Conservation (phyloP, 2,329 filamentous ascomycete species). For the Fusarium marasasianum region DNA sequence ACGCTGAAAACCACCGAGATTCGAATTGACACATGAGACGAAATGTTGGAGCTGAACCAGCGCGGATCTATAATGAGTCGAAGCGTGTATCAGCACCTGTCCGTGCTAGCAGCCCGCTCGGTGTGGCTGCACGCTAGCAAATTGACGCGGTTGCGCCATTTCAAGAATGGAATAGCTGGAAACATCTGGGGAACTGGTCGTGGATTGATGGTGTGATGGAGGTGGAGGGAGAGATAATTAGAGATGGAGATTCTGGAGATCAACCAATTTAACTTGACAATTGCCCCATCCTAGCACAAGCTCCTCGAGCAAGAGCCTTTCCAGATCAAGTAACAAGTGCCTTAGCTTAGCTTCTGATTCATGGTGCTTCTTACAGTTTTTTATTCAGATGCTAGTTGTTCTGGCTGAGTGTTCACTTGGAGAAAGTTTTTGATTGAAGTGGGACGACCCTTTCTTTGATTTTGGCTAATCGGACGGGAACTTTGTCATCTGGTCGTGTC, state of each 20-base stretch:
- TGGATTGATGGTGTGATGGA: neutral
- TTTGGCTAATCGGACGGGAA: neutral
- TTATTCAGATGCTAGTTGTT: neutral
- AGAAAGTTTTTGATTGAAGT: neutral
- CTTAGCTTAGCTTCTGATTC: neutral
- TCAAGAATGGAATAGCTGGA: slow-evolving; percentile 15
- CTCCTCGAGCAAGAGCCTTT: neutral
- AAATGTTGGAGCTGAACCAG: slow-evolving; percentile 36
- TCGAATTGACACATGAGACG: slow-evolving; percentile 38
- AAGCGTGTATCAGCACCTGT: slow-evolving; percentile 37
- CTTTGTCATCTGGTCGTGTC: neutral
- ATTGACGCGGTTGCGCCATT: slow-evolving; percentile 21
- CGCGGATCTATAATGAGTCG: slow-evolving; percentile 40
- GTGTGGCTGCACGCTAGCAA: slow-evolving; percentile 7
- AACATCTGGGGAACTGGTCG: slow-evolving; percentile 29
- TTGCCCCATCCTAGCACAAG: neutral
- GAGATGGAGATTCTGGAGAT: slow-evolving; percentile 19
- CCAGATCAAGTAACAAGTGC: neutral
- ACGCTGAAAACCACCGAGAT: slow-evolving; percentile 19
- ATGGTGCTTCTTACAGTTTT: neutral
- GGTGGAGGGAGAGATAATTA: slow-evolving; percentile 12
- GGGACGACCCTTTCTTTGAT: neutral
- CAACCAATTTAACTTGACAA: neutral
- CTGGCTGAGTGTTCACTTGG: neutral
- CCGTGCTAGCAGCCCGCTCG: slow-evolving; percentile 23